These are phyloP conservation scores for Cladorrhinum sp. DNA, from an alignment of 2,329 filamentous ascomycete species.

Conservation along the genomic window DNA sequence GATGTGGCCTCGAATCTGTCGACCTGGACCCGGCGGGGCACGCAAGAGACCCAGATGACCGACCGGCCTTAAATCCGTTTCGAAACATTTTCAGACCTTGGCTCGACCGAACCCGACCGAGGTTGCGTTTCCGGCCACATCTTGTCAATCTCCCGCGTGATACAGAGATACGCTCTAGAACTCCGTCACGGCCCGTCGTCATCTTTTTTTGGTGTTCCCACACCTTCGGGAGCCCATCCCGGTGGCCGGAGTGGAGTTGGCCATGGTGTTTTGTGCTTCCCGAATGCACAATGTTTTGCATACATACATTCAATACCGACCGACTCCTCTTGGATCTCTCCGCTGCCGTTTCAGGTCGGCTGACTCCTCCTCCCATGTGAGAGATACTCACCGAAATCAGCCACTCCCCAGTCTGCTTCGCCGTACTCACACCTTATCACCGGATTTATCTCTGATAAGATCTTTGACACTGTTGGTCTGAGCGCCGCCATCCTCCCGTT, in stretches of 20 bases:
- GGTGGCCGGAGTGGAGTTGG: neutral
- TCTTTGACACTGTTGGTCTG: constrained; percentile 14
- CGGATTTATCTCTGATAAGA: constrained; percentile 6
- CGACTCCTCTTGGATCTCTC: neutral
- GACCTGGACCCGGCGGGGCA: too few species aligned
- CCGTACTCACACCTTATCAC: constrained; percentile 14
- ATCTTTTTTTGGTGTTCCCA: constrained; percentile 9
- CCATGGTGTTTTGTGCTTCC: neutral
- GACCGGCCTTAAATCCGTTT: constrained; percentile 17
- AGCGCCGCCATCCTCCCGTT: constrained; percentile 8
- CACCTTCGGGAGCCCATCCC: constrained; percentile 4
- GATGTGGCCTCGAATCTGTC: neutral
- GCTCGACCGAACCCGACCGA: constrained; percentile 11
- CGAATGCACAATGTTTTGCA: neutral
- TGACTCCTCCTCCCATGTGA: neutral
- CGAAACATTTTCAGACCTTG: constrained; percentile 22
- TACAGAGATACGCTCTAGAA: neutral
- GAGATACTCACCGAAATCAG: too few species aligned
- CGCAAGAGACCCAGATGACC: neutral
- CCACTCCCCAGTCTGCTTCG: neutral
- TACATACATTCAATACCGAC: neutral
- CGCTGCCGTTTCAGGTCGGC: neutral
- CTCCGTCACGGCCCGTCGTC: neutral
- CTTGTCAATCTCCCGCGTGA: constrained; percentile 11
- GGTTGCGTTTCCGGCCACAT: constrained; percentile 10